A percentile compares a stretch with the other conserved stretches of the same genome.
These are phyloP conservation scores for Rubia yunnanensis DNA, from an alignment of 257 asterid species.

Conservation along the genomic window DNA sequence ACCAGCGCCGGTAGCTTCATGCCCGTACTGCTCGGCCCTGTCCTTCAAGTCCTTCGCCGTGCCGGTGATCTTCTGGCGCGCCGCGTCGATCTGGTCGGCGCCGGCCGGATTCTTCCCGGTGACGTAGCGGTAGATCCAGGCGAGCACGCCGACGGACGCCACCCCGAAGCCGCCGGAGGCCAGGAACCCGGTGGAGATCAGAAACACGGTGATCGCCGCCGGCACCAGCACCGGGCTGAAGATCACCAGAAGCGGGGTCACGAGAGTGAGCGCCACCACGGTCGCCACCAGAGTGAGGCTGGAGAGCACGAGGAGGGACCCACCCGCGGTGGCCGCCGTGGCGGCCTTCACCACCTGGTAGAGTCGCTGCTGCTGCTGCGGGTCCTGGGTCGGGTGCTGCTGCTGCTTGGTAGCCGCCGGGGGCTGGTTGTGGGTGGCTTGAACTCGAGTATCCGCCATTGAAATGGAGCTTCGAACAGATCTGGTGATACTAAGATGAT, in stretches of 20 bases:
- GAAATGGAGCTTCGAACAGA: not conserved
- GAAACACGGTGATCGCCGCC: conserved; percentile 37
- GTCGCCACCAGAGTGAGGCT: conserved; percentile 56
- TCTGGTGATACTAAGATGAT: too few species aligned
- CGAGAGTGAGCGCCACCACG: conserved; percentile 52
- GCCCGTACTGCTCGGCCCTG: conserved; percentile 32
- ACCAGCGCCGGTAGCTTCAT: not conserved
- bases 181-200: conserved; percentile 43
- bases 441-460: conserved; percentile 15
- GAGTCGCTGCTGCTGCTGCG: conserved; percentile 16
- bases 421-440: not conserved
- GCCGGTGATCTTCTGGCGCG: conserved; percentile 32
- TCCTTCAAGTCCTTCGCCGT: conserved; percentile 72
- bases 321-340: conserved; percentile 64
- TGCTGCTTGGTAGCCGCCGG: not conserved
- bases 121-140: conserved; percentile 60
- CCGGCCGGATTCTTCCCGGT: conserved; percentile 59
- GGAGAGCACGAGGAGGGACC: conserved; percentile 57
- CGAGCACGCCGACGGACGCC: conserved; percentile 55
- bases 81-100: conserved; percentile 43
- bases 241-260: conserved; percentile 67
- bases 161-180: conserved; percentile 75
- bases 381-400: not conserved
- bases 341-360: conserved; percentile 54
- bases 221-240: conserved; percentile 84